phyloP scores from a whole-genome alignment of 306 rosid genomes.

The Canavalia ensiformis region DNA sequence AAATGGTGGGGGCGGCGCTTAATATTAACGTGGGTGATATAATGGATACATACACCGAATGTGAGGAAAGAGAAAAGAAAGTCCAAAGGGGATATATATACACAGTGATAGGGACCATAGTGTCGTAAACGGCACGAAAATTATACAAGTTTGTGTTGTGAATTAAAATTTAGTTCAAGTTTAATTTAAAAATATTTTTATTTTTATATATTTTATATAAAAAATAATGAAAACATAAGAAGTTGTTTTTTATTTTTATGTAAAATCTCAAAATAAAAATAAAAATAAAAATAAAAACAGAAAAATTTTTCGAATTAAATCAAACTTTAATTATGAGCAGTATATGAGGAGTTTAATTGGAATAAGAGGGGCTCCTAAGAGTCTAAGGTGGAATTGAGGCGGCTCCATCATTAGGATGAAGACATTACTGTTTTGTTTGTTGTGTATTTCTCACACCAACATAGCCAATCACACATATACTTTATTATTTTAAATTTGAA shows the following conservation, averaged over 20 bases:
- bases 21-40: slow-evolving; percentile 31
- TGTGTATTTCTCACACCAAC: slow-evolving; percentile 6
- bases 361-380: slow-evolving; percentile 9
- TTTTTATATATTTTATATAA: too few relatives aligned
- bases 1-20: slow-evolving; percentile 59
- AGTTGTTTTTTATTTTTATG: too few relatives aligned
- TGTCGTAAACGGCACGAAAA: slow-evolving; percentile 76
- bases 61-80: slow-evolving; percentile 44
- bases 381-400: slow-evolving; percentile 56
- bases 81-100: slow-evolving; percentile 31
- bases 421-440: slow-evolving; percentile 22
- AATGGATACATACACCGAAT: slow-evolving; percentile 44
- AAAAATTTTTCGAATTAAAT: background rate
- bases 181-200: too few relatives aligned
- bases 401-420: slow-evolving; percentile 56
- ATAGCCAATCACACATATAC: slow-evolving; percentile 25
- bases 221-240: too few relatives aligned
- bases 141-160: slow-evolving; percentile 41
- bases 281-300: too few relatives aligned
- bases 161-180: background rate
- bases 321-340: background rate
- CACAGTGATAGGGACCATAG: slow-evolving; percentile 21
- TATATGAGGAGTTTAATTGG: slow-evolving; percentile 37
- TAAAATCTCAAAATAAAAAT: too few relatives aligned
- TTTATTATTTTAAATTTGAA: slow-evolving; percentile 22